Evolutionary conservation across 2,329 filamentous ascomycete genomes (phyloP).

Genomic region (Aspergillus sp.): DNA sequence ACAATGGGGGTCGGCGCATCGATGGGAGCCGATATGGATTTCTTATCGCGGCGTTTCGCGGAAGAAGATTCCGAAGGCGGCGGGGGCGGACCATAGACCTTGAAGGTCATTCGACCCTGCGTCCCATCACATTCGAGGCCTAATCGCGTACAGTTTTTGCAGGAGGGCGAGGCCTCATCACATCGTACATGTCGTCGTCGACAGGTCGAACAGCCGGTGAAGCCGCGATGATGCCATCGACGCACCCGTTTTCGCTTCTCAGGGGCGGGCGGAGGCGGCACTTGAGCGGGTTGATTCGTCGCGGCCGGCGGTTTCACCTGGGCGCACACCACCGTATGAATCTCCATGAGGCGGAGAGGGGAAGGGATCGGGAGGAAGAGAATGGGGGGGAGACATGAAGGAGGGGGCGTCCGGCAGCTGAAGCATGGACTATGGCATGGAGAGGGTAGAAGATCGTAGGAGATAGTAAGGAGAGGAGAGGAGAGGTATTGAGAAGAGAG

Average conservation of each 20-base stretch:
- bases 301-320: constrained; percentile 15
- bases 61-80: constrained; percentile 12
- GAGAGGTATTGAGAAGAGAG: neutral
- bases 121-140: constrained; percentile 31
- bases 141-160: constrained; percentile 37
- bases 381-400: constrained; percentile 25
- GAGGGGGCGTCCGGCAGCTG: neutral
- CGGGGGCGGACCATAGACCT: constrained; percentile 33
- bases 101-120: constrained; percentile 37
- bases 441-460: too few species aligned
- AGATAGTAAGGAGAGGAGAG: neutral
- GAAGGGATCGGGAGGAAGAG: constrained; percentile 5
- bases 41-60: constrained; percentile 22
- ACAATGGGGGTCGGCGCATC: neutral
- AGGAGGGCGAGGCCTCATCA: constrained; percentile 35
- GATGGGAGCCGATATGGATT: constrained; percentile 9
- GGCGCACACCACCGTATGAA: constrained; percentile 22
- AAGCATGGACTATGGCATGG: neutral
- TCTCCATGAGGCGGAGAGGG: constrained; percentile 25
- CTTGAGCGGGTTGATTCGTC: constrained; percentile 8
- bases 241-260: constrained; percentile 32
- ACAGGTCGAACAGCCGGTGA: constrained; percentile 42
- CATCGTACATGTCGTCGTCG: constrained; percentile 40
- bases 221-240: constrained; percentile 41
- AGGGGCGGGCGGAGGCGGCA: constrained; percentile 11